A percentile compares a stretch with the other conserved stretches of the same genome.
Evolutionary conservation across 371 early-diverging fungal species (phyloP).

Genomic region (Globomyces sp.): DNA sequence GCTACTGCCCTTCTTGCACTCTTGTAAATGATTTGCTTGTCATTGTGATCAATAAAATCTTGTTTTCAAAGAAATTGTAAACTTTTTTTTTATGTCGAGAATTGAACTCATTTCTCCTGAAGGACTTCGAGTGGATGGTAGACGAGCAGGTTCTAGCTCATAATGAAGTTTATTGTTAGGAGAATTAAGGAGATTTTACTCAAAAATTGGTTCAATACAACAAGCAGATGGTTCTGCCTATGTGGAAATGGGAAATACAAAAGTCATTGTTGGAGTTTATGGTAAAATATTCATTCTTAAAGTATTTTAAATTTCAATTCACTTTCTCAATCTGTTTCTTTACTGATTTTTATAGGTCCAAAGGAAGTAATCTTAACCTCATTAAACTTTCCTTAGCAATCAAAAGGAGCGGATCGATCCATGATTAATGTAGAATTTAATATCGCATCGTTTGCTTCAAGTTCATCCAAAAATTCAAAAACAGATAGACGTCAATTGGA

Average conservation of each 20-base stretch:
- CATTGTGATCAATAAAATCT: too few species aligned
- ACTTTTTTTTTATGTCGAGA: neutral
- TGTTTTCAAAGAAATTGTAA: too few species aligned
- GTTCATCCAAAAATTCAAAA: neutral
- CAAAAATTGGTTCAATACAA: conserved; percentile 63
- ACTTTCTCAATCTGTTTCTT: too few species aligned
- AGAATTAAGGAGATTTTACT: conserved; percentile 82
- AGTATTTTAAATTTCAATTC: too few species aligned
- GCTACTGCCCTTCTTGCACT: too few species aligned
- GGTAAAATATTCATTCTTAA: conserved; percentile 28
- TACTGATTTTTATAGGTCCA: conserved; percentile 52
- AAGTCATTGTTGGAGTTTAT: conserved; percentile 86
- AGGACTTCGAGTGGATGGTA: conserved; percentile 89
- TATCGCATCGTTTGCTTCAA: conserved; percentile 72
- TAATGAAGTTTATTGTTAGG: conserved; percentile 23
- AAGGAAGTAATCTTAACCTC: conserved; percentile 62
- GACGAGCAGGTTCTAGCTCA: conserved; percentile 57
- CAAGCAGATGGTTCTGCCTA: conserved; percentile 71
- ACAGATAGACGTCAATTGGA: conserved; percentile 75
- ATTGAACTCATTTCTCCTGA: conserved; percentile 9
- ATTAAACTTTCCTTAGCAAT: conserved; percentile 43
- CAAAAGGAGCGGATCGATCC: conserved; percentile 70
- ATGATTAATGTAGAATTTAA: conserved; percentile 87
- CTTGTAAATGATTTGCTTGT: too few species aligned
- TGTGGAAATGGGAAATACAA: conserved; percentile 95